phyloP scores from a whole-genome alignment of 148 eudicot species.

The Drosera capensis region DNA sequence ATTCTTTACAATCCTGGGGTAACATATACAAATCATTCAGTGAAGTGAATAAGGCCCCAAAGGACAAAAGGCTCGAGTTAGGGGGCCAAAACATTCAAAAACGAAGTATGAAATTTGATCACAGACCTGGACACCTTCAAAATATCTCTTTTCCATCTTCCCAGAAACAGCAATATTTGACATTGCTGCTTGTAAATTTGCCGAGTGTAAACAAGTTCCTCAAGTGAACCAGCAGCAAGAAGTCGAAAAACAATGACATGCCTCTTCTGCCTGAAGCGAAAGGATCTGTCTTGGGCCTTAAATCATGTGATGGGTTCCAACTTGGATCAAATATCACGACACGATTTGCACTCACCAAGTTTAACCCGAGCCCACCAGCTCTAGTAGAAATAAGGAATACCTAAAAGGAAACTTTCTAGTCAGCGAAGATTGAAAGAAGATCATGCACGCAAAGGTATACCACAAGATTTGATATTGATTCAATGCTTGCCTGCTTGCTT shows the following conservation, averaged over 20 bases:
- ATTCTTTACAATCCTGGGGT: conserved; percentile 78
- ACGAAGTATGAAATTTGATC: not conserved
- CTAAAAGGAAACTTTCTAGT: conserved; percentile 15
- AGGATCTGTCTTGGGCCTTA: conserved; percentile 94
- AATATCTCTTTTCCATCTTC: conserved; percentile 81
- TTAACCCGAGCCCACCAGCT: conserved; percentile 92
- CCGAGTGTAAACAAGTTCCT: conserved; percentile 83
- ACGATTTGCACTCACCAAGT: conserved; percentile 84
- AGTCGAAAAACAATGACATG: conserved; percentile 91
- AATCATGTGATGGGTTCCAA: conserved; percentile 91
- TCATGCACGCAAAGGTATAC: no score
- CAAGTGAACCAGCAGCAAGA: conserved; percentile 91
- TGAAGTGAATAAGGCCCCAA: no score
- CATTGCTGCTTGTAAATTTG: conserved; percentile 95
- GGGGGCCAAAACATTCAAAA: not conserved
- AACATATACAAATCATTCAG: no score
- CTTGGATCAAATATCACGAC: conserved; percentile 91
- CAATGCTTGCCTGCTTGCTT: conserved; percentile 63
- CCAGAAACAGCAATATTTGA: conserved; percentile 93
- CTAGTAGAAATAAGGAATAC: conserved; percentile 83
- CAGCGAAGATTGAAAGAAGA: no score
- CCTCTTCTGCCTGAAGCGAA: conserved; percentile 90
- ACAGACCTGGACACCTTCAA: conserved; percentile 93
- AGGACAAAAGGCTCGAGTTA: not conserved
- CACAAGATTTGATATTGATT: no score